phyloP scores from a whole-genome alignment of 305 asterid species.

The Caryopteris hybrid region DNA sequence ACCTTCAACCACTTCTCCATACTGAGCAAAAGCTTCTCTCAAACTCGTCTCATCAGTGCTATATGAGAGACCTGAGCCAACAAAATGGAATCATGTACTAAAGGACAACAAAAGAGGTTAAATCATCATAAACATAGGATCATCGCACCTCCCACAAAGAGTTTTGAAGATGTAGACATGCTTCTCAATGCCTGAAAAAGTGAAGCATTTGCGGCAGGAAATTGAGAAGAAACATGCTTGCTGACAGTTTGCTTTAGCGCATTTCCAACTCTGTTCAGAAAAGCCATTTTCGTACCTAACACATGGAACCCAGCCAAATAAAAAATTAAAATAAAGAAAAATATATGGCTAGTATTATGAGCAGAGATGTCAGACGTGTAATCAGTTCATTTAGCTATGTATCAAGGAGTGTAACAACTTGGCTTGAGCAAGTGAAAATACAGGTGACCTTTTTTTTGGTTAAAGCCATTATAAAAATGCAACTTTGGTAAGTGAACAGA shows the following conservation, averaged over 20 bases:
- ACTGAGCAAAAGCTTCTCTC: conserved; percentile 68
- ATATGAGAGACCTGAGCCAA: conserved; percentile 67
- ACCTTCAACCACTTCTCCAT: conserved; percentile 89
- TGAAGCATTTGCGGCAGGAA: conserved; percentile 43
- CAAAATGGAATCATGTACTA: neutral
- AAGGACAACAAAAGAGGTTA: neutral
- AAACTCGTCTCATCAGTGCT: conserved; percentile 67
- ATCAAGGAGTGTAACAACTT: neutral
- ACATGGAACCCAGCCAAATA: neutral
- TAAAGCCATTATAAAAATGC: neutral
- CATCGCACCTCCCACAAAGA: conserved; percentile 80
- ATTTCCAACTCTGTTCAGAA: conserved; percentile 58
- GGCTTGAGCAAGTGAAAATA: neutral
- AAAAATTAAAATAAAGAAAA: neutral
- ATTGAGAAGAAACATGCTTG: conserved; percentile 40
- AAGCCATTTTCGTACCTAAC: conserved; percentile 65
- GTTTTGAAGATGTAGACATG: conserved; percentile 80
- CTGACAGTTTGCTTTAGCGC: conserved; percentile 49
- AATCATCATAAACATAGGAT: neutral
- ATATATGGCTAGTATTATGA: conserved; percentile 4
- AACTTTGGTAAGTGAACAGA: neutral
- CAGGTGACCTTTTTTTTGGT: neutral
- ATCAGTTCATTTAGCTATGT: neutral
- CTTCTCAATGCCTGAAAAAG: conserved; percentile 69
- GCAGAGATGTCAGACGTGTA: neutral